phyloP scores from a whole-genome alignment of 2,329 filamentous ascomycete species.

The Phyllosticta citriasiana region DNA sequence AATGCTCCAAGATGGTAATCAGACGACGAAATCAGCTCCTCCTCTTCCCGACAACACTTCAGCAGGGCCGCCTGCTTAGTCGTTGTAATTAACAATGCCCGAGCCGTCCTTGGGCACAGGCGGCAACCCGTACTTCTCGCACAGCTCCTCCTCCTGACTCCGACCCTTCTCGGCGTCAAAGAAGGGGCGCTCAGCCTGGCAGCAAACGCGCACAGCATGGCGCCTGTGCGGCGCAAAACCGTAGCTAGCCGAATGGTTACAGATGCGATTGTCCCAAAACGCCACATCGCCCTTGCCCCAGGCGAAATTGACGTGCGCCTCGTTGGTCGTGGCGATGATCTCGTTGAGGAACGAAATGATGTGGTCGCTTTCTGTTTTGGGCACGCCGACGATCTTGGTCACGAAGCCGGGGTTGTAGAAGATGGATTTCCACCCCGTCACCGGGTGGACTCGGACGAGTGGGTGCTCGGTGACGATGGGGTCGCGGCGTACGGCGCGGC shows the following conservation, averaged over 20 bases:
- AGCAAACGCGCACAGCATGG: constrained; percentile 43
- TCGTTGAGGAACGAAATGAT: constrained; percentile 45
- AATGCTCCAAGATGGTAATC: too few species aligned
- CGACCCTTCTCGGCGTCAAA: constrained; percentile 33
- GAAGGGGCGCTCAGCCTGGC: constrained; percentile 38
- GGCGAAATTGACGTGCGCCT: constrained; percentile 57
- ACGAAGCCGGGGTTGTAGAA: constrained; percentile 52
- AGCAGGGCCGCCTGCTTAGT: constrained; percentile 19
- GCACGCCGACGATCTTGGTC: constrained; percentile 48
- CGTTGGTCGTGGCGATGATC: constrained; percentile 49
- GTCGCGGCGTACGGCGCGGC: constrained; percentile 43
- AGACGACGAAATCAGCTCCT: too few species aligned
- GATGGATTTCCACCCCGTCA: constrained; percentile 52
- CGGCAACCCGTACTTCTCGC: constrained; percentile 37
- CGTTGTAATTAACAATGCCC: constrained; percentile 48
- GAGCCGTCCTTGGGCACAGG: constrained; percentile 47
- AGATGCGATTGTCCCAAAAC: constrained; percentile 57
- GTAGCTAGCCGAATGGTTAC: constrained; percentile 46
- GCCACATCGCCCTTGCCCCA: constrained; percentile 57
- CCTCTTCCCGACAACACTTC: too few species aligned
- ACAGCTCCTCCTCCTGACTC: constrained; percentile 46
- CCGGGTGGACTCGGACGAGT: constrained; percentile 49
- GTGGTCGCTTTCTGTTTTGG: constrained; percentile 44
- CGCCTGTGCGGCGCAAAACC: constrained; percentile 48
- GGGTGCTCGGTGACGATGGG: constrained; percentile 47